phyloP scores from a whole-genome alignment of 495 filamentous ascomycete species.

The Talaromyces borbonicus region DNA sequence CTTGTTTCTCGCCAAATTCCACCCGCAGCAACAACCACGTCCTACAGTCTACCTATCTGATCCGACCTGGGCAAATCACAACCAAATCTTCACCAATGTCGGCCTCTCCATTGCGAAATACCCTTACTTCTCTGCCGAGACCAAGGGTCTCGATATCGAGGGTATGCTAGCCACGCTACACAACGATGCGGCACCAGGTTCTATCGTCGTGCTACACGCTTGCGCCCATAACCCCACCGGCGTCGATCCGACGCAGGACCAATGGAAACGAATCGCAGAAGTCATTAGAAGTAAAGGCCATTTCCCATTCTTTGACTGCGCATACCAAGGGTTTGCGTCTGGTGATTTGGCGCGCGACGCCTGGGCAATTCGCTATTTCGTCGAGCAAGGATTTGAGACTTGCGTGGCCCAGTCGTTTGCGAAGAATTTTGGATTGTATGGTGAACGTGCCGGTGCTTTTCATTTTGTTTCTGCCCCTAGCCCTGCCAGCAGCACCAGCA shows the following conservation, averaged over 20 bases:
- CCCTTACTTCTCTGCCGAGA: slow-evolving; percentile 83
- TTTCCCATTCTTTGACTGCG: slow-evolving; percentile 98
- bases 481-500: slow-evolving; percentile 45
- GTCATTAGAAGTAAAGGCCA: slow-evolving; percentile 65
- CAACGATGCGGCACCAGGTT: slow-evolving; percentile 61
- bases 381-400: slow-evolving; percentile 91
- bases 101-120: slow-evolving; percentile 66
- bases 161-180: slow-evolving; percentile 67
- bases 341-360: slow-evolving; percentile 78
- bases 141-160: slow-evolving; percentile 82
- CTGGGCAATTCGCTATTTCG: slow-evolving; percentile 85
- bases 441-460: slow-evolving; percentile 92
- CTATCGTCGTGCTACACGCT: slow-evolving; percentile 85
- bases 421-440: slow-evolving; percentile 98
- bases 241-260: slow-evolving; percentile 86
- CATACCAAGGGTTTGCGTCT: slow-evolving; percentile 97
- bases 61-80: slow-evolving; percentile 97
- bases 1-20: slow-evolving; percentile 47
- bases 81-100: slow-evolving; percentile 97
- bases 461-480: slow-evolving; percentile 78
- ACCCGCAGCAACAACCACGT: slow-evolving; percentile 31
- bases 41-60: slow-evolving; percentile 79
- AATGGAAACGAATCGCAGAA: slow-evolving; percentile 83
- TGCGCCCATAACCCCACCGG: slow-evolving; percentile 98
- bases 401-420: slow-evolving; percentile 94